Evolutionary conservation across 148 eudicot genomes (phyloP), one percentile per base, ranked within the genome.

Genomic region (Tetragonia tetragonoides): DNA sequence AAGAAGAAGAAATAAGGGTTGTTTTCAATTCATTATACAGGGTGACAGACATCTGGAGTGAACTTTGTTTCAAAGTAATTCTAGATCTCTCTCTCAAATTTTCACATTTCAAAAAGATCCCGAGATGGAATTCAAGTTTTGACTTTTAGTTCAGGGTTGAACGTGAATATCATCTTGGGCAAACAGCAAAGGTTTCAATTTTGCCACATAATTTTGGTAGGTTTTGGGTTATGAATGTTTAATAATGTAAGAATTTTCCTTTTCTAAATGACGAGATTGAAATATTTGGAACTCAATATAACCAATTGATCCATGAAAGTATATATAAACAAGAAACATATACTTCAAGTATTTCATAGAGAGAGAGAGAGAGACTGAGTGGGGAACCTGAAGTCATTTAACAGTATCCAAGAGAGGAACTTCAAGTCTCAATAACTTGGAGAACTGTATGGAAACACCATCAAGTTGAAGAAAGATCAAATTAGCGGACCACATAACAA

Each of bases 351-450:
- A 28, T 24, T 18, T 3, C 6, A 16, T 8, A 21, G 49, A 24
- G 11, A 23, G 61, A 38, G 74, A 37, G 60, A 37, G 44, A 15
- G 80, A 14, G 46, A 76, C 61, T 42, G 69, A 28, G 59, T 28
- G 42, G 37, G 12, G 38, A 57, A 85, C 88, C 88, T 65, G 75
- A 74, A 70, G 47, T 85, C 80, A 80, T 56, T 64, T 53, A 73
- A 83, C 81, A 3, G 66, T 67, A 72, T 83, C 78, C 80, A 83
- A 51, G 75, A 83, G 80, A 84, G 88, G 90, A 63, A 77, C 86
- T 80, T 90, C 88, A 54, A 85, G 86, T 84, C 85, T 90, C 88
- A 90, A 86, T 81, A 94, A 80, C 84, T 92, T 94, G 80, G 90
- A 86, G 78, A 92, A 94, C 98, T 94, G 88, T 81, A 90, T 3